These are phyloP conservation scores for Helianthus annuus DNA, from an alignment of 129 eudicot genomes.

Conservation along the genomic window HanXRQr2.0-SUNRISE NC_035443.2:3988257-3988756, in stretches of 20 bases:
- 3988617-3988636: not conserved
- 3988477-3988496: not conserved
- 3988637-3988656: not conserved
- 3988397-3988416: slow-evolving; percentile 93
- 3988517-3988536: not conserved
- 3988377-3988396: slow-evolving; percentile 94
- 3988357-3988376: slow-evolving; percentile 95
- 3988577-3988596: not conserved
- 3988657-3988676: too few relatives aligned
- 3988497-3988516: not conserved
- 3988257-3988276: not conserved
- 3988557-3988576: not conserved
- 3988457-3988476: not conserved
- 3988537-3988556: not conserved
- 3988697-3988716: too few relatives aligned
- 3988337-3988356: slow-evolving; percentile 92
- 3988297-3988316: not conserved
- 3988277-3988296: not conserved
- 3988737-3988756: too few relatives aligned
- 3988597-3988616: not conserved
- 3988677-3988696: too few relatives aligned
- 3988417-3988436: not conserved
- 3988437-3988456: not conserved
- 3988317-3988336: slow-evolving; percentile 74
- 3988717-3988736: too few relatives aligned